Base-by-base conservation (phyloP, 1,139 yeast species). In the Lodderomyces beijingensis region DNA sequence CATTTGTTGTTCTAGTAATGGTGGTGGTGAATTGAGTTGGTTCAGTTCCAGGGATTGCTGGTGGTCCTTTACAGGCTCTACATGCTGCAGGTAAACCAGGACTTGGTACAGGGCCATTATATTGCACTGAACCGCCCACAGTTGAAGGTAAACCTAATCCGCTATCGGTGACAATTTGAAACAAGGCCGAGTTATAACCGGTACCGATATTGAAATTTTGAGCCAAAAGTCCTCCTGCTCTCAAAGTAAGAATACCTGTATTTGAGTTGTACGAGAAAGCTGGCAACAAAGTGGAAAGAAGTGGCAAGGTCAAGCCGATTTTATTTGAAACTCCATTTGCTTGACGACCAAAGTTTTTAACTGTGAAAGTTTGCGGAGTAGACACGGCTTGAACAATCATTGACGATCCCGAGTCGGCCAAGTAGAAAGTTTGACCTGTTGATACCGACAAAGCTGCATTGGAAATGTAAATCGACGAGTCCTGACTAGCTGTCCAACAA, bases 291-390 rank as follows among this genome's bases (percentile, higher is more conserved):
- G 30, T 22, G 3, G 32, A 17, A 16, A 44, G 26, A 28, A 55
- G 40, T 6, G 57, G 40, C 18, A 43, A 16, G 27, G 40, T 43
- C 15, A 57, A 27, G 31, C 55, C 59, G 31, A 61, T 46, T 11
- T 39, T 36, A 33, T 61, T 61, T 5, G 60, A 57, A 33, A 44
- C 45, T 34, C 66, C 66, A 27, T 27, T 19, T 9, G 22, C 8
- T 3, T 16, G 13, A 11, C 24, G 26, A 33, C 66, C 65, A 35
- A 50, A 60, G 21, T 64, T 65, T 19, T 50, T 50, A 16, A 61
- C 63, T 3, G 39, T 50, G 38, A 47, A 52, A 5, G 57, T 52
- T 36, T 44, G 51, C 19, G 47, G 17, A 6, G 35, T 10, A n/a
- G 49, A 36, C 12, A 51, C 24, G 5, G 49, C 47, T 16, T 43